Conservation (phyloP, 2,329 filamentous ascomycete genomes). For the Talaromyces piceae region DNA sequence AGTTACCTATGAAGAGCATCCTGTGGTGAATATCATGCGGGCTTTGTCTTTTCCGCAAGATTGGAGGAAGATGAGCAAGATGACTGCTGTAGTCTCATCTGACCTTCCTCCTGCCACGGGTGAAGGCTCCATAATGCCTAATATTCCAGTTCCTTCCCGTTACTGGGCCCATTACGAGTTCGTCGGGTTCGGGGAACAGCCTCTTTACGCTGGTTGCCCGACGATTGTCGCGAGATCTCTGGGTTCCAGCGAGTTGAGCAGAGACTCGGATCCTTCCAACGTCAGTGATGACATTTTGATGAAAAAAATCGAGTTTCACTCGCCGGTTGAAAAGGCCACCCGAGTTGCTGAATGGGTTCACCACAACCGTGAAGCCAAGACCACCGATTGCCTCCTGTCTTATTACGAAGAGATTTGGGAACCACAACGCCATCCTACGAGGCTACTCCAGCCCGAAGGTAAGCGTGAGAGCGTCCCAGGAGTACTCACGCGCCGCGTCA, state of each 20-base stretch:
- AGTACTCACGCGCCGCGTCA: background rate
- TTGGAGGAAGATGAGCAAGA: background rate
- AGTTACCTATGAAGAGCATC: background rate
- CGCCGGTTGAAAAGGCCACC: slow-evolving; percentile 1
- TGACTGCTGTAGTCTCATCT: background rate
- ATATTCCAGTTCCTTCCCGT: background rate
- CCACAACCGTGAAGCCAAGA: background rate
- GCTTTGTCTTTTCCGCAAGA: background rate
- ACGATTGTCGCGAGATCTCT: background rate
- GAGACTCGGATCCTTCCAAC: background rate
- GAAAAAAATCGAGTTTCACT: background rate
- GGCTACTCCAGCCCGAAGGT: background rate
- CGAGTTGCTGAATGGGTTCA: slow-evolving; percentile 6
- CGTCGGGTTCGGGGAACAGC: background rate
- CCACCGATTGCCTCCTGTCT: background rate
- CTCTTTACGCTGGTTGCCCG: background rate
- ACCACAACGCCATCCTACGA: background rate
- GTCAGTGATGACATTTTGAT: background rate
- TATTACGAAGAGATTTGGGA: background rate
- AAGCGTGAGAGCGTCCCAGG: background rate
- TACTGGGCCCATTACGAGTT: slow-evolving; percentile 1
- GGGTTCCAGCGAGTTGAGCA: background rate
- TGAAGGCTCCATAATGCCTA: too few species aligned
- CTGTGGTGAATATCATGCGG: background rate
- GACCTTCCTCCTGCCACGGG: background rate